Percentiles rank a stretch among this genome's conserved stretches.
These are phyloP conservation scores for Trametes elegans DNA, from an alignment of 768 basidiomycete species.

Conservation along the genomic window DNA sequence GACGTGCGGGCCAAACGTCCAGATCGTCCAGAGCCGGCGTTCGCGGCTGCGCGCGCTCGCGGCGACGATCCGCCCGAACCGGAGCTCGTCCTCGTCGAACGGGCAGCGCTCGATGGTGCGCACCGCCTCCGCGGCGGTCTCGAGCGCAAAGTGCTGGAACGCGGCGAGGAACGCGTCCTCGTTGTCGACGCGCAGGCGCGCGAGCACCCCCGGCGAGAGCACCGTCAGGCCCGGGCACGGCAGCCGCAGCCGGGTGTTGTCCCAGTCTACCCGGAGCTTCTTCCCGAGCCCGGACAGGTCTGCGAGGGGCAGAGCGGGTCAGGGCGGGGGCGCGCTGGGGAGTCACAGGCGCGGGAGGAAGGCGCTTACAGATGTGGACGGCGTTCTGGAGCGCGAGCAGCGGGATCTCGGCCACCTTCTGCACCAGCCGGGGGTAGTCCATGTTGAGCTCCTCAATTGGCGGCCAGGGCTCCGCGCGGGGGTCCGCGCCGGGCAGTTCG, in stretches of 20 bases:
- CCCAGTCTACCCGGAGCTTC: slow-evolving; percentile 1
- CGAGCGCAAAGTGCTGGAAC: slow-evolving; percentile 7
- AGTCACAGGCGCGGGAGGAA: background rate
- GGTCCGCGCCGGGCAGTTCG: background rate
- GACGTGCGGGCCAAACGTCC: background rate
- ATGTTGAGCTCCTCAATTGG: slow-evolving; percentile 5
- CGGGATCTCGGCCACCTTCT: background rate
- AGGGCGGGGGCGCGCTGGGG: background rate
- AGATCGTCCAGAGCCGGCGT: slow-evolving; percentile 1
- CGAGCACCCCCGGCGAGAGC: background rate
- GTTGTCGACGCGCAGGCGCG: background rate
- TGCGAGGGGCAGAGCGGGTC: background rate
- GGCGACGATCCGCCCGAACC: background rate
- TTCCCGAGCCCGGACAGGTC: slow-evolving; percentile 6
- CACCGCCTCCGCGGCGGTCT: slow-evolving; percentile 6
- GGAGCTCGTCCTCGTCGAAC: slow-evolving; percentile 13
- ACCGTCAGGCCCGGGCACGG: slow-evolving; percentile 3
- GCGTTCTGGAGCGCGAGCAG: slow-evolving; percentile 10
- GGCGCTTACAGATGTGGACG: slow-evolving; percentile 1
- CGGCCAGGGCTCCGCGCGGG: background rate
- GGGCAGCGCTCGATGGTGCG: slow-evolving; percentile 11
- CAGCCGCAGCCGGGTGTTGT: background rate
- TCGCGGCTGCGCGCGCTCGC: background rate
- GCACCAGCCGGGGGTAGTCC: background rate
- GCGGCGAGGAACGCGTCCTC: slow-evolving; percentile 6